Conservation (phyloP, 148 eudicot species). For the Talinum fruticosum region DNA sequence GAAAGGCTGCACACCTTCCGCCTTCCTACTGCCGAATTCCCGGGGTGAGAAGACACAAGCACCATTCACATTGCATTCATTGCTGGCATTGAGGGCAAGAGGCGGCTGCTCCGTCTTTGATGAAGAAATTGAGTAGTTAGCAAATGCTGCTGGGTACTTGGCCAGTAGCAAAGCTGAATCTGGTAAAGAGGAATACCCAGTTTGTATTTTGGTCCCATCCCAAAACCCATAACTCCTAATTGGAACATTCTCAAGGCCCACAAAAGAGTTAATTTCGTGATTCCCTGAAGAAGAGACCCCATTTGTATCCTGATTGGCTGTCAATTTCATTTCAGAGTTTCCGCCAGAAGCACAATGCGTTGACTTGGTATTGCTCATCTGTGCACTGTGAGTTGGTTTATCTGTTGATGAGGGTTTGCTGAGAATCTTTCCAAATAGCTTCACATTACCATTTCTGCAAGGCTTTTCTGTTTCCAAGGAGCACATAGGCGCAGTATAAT, state of each 20-base stretch:
- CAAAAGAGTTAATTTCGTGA: slow-evolving; percentile 29
- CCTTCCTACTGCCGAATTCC: slow-evolving; percentile 27
- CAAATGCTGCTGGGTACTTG: slow-evolving; percentile 69
- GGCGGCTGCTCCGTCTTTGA: slow-evolving; percentile 42
- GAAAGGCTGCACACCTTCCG: slow-evolving; percentile 50
- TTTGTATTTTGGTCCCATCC: slow-evolving; percentile 65
- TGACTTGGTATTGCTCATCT: slow-evolving; percentile 15
- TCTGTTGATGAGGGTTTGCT: slow-evolving; percentile 46
- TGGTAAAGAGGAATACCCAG: slow-evolving; percentile 55
- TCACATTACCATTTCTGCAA: slow-evolving; percentile 66
- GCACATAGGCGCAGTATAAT: slow-evolving; percentile 23
- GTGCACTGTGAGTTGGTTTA: slow-evolving; percentile 25
- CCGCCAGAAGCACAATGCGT: slow-evolving; percentile 20
- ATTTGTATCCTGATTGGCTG: slow-evolving; percentile 18
- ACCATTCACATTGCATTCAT: slow-evolving; percentile 42
- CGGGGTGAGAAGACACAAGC: slow-evolving; percentile 40
- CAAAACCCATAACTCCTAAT: slow-evolving; percentile 59
- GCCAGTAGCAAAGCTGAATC: slow-evolving; percentile 65
- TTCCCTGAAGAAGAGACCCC: slow-evolving; percentile 27
- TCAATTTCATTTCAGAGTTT: slow-evolving; percentile 31
- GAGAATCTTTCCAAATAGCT: slow-evolving; percentile 84
- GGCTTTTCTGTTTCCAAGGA: slow-evolving; percentile 52
- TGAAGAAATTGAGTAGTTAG: slow-evolving; percentile 36
- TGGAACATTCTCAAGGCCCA: slow-evolving; percentile 59
- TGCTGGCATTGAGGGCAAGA: slow-evolving; percentile 25